Base-by-base conservation (phyloP, 257 asterid species). In the Gentiana dahurica region DNA sequence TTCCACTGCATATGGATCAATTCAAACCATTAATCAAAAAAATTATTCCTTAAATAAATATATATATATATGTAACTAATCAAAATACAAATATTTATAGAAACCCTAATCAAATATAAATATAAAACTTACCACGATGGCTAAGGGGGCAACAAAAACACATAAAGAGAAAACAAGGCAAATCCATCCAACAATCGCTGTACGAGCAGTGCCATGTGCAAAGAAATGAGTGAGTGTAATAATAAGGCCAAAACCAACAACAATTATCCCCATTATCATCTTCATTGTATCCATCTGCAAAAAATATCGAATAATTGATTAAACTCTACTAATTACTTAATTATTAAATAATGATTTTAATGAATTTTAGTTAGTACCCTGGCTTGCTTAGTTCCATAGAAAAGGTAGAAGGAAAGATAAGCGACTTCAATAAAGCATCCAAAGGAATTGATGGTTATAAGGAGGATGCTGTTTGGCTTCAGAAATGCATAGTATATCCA, bases 401-500 rank as follows among this genome's bases (percentile, higher is more conserved):
- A 73, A 46, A 87, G 72, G 79, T 38, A 82, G 73, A 87, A 64
- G 48, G 62, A 36, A 44, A 84, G 72, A 60, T 78, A 87, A 4
- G 61, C 12, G 0, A 81, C 68, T 41, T 84, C 83, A 36, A 81
- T 66, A 59, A 87, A 57, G 41, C 79, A 73, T 1, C 96, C 96
- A 44, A 87, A 73, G 0, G 94, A 72, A 71, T 87, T 87, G 13
- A 87, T 81, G 37, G 92, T 87, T 34, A 86, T 73, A 58, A 86
- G 87, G 60, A 87, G 87, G 3, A 82, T 77, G 4, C 85, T 66
- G 55, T 81, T 77, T 1, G 91, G 46, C 66, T 74, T 81, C 32
- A 87, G 81, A 51, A 79, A 63, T 32, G 95, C 94, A 47, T 87
- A 87, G 59, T 87, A 87, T 44, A 87, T 84, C 95, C 91, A 84